phyloP scores from a whole-genome alignment of 2,329 filamentous ascomycete genomes.

The Camillea tinctor region DNA sequence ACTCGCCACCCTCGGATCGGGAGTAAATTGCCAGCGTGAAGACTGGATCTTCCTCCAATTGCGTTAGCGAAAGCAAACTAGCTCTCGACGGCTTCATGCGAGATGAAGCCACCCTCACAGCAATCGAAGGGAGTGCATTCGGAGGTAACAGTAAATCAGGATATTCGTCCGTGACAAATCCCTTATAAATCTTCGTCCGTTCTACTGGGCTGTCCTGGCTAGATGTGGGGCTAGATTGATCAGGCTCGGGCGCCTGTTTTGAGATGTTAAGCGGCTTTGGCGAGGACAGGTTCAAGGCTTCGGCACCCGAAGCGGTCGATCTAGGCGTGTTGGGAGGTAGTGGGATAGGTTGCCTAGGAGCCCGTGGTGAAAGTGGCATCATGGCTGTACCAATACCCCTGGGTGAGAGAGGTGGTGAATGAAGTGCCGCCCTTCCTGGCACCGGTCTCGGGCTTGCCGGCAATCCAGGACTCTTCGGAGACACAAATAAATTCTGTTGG shows the following conservation, averaged over 20 bases:
- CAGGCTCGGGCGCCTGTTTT: constrained; percentile 33
- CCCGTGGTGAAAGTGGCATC: constrained; percentile 67
- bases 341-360: constrained; percentile 71
- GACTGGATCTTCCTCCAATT: constrained; percentile 86
- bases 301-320: constrained; percentile 52
- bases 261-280: constrained; percentile 41
- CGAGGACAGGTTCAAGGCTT: constrained; percentile 37
- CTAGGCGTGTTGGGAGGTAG: constrained; percentile 69
- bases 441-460: constrained; percentile 60
- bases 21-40: constrained; percentile 87
- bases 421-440: constrained; percentile 50
- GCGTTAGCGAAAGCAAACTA: constrained; percentile 76
- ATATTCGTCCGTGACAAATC: constrained; percentile 81
- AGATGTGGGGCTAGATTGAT: constrained; percentile 30
- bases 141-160: constrained; percentile 83
- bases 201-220: constrained; percentile 41
- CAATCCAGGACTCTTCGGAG: constrained; percentile 57
- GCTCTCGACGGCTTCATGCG: constrained; percentile 89
- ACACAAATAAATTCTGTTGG: constrained; percentile 34
- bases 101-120: constrained; percentile 86
- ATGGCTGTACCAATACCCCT: constrained; percentile 46
- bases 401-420: constrained; percentile 69
- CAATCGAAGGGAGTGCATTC: constrained; percentile 82
- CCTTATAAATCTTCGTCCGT: constrained; percentile 64
- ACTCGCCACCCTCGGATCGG: constrained; percentile 70